Conservation (phyloP, 768 basidiomycete species). For the Boletus sensibilis region DNA sequence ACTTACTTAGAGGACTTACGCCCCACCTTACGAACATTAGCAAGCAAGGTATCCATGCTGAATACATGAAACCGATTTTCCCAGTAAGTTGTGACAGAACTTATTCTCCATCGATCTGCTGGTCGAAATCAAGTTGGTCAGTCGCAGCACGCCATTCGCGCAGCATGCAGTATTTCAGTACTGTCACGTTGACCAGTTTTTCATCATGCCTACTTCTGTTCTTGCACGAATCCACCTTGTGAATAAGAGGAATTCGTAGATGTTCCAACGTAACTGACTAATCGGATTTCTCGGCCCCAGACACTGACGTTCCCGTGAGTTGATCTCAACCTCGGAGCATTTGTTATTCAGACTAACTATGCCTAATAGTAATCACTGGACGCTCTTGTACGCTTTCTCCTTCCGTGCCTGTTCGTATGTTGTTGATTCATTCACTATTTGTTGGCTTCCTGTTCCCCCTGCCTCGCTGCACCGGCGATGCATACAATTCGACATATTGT, state of each 20-base stretch:
- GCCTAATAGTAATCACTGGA: slow-evolving; percentile 75
- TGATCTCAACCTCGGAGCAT: not conserved
- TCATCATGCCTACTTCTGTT: not conserved
- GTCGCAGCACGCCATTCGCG: not conserved
- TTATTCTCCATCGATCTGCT: not conserved
- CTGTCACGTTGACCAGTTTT: not conserved
- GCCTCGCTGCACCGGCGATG: not conserved
- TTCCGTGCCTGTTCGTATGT: not conserved
- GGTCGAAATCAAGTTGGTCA: not conserved
- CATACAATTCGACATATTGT: not conserved
- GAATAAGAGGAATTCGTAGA: not conserved
- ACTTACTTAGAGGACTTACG: slow-evolving; percentile 75
- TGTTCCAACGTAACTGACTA: not conserved
- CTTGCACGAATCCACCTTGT: not conserved
- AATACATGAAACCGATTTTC: slow-evolving; percentile 79
- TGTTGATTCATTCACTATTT: not conserved
- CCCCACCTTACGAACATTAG: slow-evolving; percentile 75
- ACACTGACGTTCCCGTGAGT: slow-evolving; percentile 86
- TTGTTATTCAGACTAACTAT: not conserved
- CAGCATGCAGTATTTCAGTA: not conserved
- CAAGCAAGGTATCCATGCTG: slow-evolving; percentile 73
- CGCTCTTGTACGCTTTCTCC: slow-evolving; percentile 61
- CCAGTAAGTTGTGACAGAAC: slow-evolving; percentile 52
- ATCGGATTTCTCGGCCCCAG: slow-evolving; percentile 34
- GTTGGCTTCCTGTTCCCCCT: not conserved